These are phyloP conservation scores for Wallacemonas sp. DNA, from an alignment of 208 protist species.

Conservation along the genomic window DNA sequence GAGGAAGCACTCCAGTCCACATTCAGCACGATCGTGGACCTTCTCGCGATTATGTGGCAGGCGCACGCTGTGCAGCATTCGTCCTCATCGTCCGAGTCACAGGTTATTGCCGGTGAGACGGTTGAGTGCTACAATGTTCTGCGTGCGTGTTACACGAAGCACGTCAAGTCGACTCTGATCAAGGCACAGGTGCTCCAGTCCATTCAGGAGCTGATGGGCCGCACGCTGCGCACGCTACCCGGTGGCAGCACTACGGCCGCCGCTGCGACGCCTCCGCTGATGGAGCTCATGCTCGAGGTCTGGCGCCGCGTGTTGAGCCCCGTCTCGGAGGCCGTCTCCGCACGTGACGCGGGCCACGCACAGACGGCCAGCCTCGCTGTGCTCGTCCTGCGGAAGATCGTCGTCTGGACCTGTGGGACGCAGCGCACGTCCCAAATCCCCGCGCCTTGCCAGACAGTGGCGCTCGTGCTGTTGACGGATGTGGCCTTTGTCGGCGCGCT, in stretches of 20 bases:
- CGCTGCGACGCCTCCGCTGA: constrained; percentile 26
- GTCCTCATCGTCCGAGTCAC: too few relatives aligned
- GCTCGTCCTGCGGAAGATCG: constrained; percentile 73
- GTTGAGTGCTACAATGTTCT: constrained; percentile 48
- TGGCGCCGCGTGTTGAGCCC: constrained; percentile 76
- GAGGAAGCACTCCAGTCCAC: constrained; percentile 71
- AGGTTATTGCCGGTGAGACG: not conserved
- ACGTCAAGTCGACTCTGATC: constrained; percentile 35
- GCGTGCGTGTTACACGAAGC: constrained; percentile 11
- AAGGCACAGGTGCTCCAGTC: constrained; percentile 74
- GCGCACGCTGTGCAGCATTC: constrained; percentile 27
- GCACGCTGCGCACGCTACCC: constrained; percentile 35
- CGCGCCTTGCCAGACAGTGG: constrained; percentile 31
- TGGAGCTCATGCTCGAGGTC: constrained; percentile 38
- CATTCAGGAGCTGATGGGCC: constrained; percentile 73
- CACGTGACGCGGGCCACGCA: constrained; percentile 38
- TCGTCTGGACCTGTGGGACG: constrained; percentile 41
- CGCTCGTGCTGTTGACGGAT: constrained; percentile 67
- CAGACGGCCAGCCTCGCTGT: constrained; percentile 75
- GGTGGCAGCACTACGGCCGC: constrained; percentile 5
- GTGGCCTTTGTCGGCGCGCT: constrained; percentile 75
- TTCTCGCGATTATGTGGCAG: constrained; percentile 60
- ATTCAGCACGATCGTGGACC: constrained; percentile 54
- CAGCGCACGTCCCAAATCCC: constrained; percentile 35
- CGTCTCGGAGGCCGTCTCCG: constrained; percentile 54